These are phyloP conservation scores for Candida broadrunensis DNA, from an alignment of 805 yeast species.

Conservation along the genomic window DNA sequence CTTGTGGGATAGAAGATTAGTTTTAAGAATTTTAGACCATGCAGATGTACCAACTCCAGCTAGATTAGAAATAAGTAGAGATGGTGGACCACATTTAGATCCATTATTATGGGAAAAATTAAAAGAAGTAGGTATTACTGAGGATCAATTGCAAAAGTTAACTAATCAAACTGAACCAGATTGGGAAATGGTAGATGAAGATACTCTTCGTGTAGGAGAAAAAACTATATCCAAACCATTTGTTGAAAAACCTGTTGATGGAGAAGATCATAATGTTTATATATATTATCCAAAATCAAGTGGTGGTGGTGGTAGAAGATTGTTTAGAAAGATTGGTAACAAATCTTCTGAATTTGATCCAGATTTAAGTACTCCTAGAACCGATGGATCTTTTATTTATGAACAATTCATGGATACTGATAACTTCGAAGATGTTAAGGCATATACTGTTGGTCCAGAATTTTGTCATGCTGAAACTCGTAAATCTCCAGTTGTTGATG, in stretches of 20 bases:
- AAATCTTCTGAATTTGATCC: constrained; percentile 96
- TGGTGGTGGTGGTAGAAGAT: constrained; percentile 96
- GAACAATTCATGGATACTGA: constrained; percentile 97
- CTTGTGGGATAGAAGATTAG: constrained; percentile 95
- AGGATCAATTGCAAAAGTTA: constrained; percentile 50
- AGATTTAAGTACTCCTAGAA: constrained; percentile 65
- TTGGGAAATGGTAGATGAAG: constrained; percentile 83
- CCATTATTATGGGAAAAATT: constrained; percentile 47
- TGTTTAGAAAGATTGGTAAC: constrained; percentile 95
- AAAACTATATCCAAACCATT: constrained; percentile 76
- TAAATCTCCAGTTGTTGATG: constrained; percentile 99
- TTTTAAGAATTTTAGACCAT: constrained; percentile 72
- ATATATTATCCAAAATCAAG: constrained; percentile 83
- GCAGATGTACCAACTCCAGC: constrained; percentile 88
- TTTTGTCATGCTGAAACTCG: constrained; percentile 98
- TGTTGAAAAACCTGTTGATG: constrained; percentile 98
- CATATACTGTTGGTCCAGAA: constrained; percentile 88
- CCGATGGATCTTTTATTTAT: constrained; percentile 87
- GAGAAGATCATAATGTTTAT: constrained; percentile 96
- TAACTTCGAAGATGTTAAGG: constrained; percentile 97
- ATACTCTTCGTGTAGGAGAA: constrained; percentile 75
- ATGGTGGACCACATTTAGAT: constrained; percentile 91
- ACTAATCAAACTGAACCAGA: constrained; percentile 72
- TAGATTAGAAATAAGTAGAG: constrained; percentile 86
- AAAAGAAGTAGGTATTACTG: constrained; percentile 37